Percentiles rank a stretch among this genome's conserved stretches.
phyloP scores from a whole-genome alignment of 176 grass and related monocot genomes.

The Triticum aestivum region DNA sequence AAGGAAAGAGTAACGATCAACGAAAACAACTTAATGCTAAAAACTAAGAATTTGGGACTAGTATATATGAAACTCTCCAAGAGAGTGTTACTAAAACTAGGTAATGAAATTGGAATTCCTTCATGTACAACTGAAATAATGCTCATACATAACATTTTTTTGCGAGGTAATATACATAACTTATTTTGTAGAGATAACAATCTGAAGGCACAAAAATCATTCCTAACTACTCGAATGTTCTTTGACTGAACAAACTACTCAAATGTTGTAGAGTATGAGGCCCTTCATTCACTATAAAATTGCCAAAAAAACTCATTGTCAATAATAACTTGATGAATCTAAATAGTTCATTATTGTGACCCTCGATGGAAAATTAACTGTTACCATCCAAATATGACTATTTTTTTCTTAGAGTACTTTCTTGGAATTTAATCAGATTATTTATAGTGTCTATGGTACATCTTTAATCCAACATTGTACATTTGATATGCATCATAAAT shows the following conservation, averaged over 20 bases:
- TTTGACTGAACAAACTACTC: not conserved
- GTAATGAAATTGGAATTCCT: not conserved
- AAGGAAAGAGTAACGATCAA: not conserved
- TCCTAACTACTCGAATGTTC: not conserved
- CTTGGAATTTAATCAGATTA: not conserved
- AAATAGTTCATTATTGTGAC: not conserved
- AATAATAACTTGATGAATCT: not conserved
- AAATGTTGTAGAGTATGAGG: not conserved
- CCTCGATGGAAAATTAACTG: no score
- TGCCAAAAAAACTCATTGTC: no score
- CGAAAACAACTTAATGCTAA: not conserved
- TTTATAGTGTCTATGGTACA: not conserved
- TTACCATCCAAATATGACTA: not conserved
- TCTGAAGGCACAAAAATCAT: not conserved
- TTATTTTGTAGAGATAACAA: not conserved
- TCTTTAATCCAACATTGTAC: not conserved
- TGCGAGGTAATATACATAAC: not conserved
- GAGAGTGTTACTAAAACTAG: not conserved
- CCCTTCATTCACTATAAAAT: not conserved
- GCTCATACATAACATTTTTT: not conserved
- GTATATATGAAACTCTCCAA: not conserved
- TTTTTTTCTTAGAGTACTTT: not conserved
- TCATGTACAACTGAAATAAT: not conserved
- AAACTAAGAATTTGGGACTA: not conserved
- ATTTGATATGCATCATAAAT: not conserved